Evolutionary conservation across 208 protist genomes (phyloP), one percentile per base, ranked within the genome.

Genomic region (Leishmania tropica): DNA sequence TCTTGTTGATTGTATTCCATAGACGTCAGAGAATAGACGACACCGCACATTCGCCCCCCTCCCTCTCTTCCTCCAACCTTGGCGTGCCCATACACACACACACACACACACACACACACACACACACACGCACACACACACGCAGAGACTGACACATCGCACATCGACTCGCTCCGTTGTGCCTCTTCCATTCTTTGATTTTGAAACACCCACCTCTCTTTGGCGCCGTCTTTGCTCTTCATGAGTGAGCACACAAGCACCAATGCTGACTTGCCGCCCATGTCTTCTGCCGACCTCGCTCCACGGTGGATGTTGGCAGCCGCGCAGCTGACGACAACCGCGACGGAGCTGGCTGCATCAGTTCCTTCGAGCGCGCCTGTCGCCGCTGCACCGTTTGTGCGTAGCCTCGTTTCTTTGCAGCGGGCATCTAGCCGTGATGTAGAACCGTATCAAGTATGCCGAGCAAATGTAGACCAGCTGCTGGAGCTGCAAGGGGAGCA

Each of bases 401-500:
- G 7, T 21, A 2, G 7, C n/a, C 58, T 74, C 17, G 48, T 42
- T 8, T 8, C 53, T 5, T 37, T 28, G 31, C 62, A 75, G 45
- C 37, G 21, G 0, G 40, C 65, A 35, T 80, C 75, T 8, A 67
- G 56, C 64, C 79, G 65, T n/a, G 17, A 60, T 10, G 71, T 78
- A 1, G 82, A 86, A 24, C 83, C 83, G 1, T 83, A 86, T 47
- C 74, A 76, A 24, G 53, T 35, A 3, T 86, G 83, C 42, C 54
- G 8, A 24, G 28, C 28, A 35, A 15, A 86, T 35, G 64, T 86
- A 28, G 67, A 70, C n/a, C 62, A 73, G 31, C 74, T 86, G 40
- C 37, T 77, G 35, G 56, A 86, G 37, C 75, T 86, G 15, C 83
- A 83, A 47, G 37, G 64, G 2, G 78, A 82, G 58, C 83, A 83